Evolutionary conservation across 768 basidiomycete genomes (phyloP), one percentile per base, ranked within the genome.

Genomic region (Pleurotus djamor): DNA sequence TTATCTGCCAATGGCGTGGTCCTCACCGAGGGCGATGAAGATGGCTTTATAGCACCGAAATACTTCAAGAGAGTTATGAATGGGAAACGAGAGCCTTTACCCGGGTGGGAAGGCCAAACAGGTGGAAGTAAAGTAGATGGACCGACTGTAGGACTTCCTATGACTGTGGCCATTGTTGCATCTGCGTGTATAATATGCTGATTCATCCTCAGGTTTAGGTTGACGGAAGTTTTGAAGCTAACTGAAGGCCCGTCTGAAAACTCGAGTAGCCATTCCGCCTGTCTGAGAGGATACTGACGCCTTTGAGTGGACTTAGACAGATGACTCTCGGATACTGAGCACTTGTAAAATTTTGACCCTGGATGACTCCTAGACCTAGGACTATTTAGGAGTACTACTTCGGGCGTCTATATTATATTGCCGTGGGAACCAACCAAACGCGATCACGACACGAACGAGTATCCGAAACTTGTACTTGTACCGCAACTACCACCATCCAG

Each of bases 1-100:
- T 71, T 93, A 2, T 96, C 94, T 1, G 77, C 83, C 3, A 98
- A 98, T 62, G 94, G 92, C 2, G 96, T 98, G 16, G 81, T 98
- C 9, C 81, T 98, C 1, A 94, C 92, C 0, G 86, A 85, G 52
- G 96, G 96, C 0, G 77, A 93, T 60, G 77, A 77, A 44, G 66
- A 68, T 2, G 94, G 94, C 0, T 76, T 83, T 58, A 66, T 96
- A 10, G 66, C 72, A 1, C 79, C 84, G 3, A 72, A 82, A 28
- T 91, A 84, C 67, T 98, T 97, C 72, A 63, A 73, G 14, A 79
- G 83, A 13, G 94, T 94, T 1, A 87, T 89, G 63, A 78, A 81
- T 60, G 68, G 73, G 3, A 72, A 78, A 33, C 68, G 75, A 33
- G 66, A 64, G 7, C 69, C 71, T 5, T 36, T 74, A 34, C 64